Conservation (phyloP, 225 moss, liverwort and hornwort genomes). For the Polytrichum commune region DNA sequence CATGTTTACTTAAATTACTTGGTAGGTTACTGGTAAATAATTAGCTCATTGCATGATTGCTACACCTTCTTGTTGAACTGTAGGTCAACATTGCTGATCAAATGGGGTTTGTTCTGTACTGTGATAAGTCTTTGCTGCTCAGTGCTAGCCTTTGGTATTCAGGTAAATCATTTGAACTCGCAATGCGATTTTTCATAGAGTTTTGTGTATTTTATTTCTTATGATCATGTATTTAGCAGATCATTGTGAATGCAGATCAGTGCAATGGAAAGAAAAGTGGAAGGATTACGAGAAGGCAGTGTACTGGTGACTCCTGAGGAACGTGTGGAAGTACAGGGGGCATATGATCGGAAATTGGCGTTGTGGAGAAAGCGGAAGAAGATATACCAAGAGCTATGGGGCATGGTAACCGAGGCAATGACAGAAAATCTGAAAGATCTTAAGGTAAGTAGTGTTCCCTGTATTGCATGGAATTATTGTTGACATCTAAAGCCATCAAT, state of each 20-base stretch:
- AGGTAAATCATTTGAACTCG: no score
- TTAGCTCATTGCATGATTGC: no score
- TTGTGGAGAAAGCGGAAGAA: constrained; percentile 87
- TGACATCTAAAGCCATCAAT: no score
- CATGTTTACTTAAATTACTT: no score
- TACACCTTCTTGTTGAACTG: no score
- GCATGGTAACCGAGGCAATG: constrained; percentile 86
- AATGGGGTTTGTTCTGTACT: no score
- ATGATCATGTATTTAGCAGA: not conserved
- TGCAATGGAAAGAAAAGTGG: constrained; percentile 59
- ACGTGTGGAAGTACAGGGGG: constrained; percentile 58
- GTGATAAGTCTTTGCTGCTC: no score
- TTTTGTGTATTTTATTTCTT: not conserved
- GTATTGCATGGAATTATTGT: no score
- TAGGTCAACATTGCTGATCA: no score
- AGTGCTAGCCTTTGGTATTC: no score
- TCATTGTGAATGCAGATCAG: constrained; percentile 42
- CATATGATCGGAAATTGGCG: constrained; percentile 54
- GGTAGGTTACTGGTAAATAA: no score
- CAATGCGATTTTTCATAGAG: no score
- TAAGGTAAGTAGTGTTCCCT: constrained; percentile 43
- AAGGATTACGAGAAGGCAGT: constrained; percentile 63
- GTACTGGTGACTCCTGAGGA: constrained; percentile 75
- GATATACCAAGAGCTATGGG: constrained; percentile 94
- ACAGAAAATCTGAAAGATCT: constrained; percentile 65